Evolutionary conservation across 1,284 basidiomycete genomes (phyloP).

Genomic region (Microbotryum saponariae): DNA sequence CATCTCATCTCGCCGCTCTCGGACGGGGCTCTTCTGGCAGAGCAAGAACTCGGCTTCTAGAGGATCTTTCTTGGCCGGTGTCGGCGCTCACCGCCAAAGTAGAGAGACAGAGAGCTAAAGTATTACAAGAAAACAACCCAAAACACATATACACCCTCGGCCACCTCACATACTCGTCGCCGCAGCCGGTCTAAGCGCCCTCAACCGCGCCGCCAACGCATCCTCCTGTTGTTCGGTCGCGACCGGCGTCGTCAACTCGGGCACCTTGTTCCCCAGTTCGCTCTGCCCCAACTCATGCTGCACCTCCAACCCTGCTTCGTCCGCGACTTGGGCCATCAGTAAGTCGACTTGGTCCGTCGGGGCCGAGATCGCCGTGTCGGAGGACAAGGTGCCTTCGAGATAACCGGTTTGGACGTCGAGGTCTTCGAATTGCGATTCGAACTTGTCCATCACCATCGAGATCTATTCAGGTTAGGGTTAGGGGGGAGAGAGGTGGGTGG

Average conservation of each 20-base stretch:
- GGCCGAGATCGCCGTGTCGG: constrained; percentile 83
- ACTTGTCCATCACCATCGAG: constrained; percentile 98
- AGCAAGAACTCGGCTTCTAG: too few relatives aligned
- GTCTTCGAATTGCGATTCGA: constrained; percentile 92
- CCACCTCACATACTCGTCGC: neutral
- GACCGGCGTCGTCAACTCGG: constrained; percentile 42
- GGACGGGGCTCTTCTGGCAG: too few relatives aligned
- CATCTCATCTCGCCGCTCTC: too few relatives aligned
- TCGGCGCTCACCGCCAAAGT: too few relatives aligned
- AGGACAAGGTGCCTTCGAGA: constrained; percentile 95
- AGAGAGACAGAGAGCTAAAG: too few relatives aligned
- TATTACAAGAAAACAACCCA: too few relatives aligned
- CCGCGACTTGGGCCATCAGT: constrained; percentile 86
- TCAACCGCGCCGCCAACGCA: constrained; percentile 66
- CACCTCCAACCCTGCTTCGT: constrained; percentile 93
- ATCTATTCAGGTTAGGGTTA: constrained; percentile 49
- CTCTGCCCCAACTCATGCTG: constrained; percentile 57
- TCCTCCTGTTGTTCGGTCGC: constrained; percentile 60
- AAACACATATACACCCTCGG: neutral
- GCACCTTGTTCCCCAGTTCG: constrained; percentile 40
- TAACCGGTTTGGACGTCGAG: constrained; percentile 96
- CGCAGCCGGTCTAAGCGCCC: constrained; percentile 60
- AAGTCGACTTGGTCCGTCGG: constrained; percentile 96
- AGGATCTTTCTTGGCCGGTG: too few relatives aligned
- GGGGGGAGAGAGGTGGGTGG: too few relatives aligned